Base-by-base conservation (phyloP, 306 rosid genomes). In the Cucurbita argyrosperma region DNA sequence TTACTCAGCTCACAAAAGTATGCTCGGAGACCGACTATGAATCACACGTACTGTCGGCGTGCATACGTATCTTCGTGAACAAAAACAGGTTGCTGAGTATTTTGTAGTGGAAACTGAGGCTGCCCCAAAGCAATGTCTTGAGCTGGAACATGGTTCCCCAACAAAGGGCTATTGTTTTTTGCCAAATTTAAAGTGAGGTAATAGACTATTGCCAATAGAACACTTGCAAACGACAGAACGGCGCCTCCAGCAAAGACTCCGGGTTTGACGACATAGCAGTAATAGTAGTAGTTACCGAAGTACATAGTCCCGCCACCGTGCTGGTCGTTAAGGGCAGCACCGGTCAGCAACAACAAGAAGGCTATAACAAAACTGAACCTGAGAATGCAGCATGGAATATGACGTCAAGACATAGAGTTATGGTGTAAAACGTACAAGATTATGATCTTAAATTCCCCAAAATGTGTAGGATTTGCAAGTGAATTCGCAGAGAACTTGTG, bases 51-150 rank as follows among this genome's bases (percentile, higher is more conserved):
- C 72, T 94, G 97, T 75, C 97, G 82, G 74, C 98, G 84, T 16
- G 82, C 77, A 30, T 90, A 94, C 0, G 97, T 90, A 82, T 94
- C 98, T 82, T 94, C 96, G 5, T 90, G 98, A 52, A 94, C 94
- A 67, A 94, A 93, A 4, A 94, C 94, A 0, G 98, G 98, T 1
- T 85, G 88, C 43, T 86, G 88, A 75, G 76, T 72, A 8, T 23
- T 73, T 67, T 81, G 92, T 15, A 84, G 76, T 38, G 92, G 97
- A 61, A 93, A 56, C 79, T 88, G 97, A 38, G 96, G 94, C 57
- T 89, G 96, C 74, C 89, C 98, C 96, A 94, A 87, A 75, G 96
- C 97, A 84, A 93, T 89, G 55, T 78, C 80, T 18, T 70, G 74
- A 35, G 60, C 46, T 50, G 83, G 79, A 82, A 26, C 86, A 82